phyloP scores from a whole-genome alignment of 495 filamentous ascomycete genomes.

The Tuber aestivum region DNA sequence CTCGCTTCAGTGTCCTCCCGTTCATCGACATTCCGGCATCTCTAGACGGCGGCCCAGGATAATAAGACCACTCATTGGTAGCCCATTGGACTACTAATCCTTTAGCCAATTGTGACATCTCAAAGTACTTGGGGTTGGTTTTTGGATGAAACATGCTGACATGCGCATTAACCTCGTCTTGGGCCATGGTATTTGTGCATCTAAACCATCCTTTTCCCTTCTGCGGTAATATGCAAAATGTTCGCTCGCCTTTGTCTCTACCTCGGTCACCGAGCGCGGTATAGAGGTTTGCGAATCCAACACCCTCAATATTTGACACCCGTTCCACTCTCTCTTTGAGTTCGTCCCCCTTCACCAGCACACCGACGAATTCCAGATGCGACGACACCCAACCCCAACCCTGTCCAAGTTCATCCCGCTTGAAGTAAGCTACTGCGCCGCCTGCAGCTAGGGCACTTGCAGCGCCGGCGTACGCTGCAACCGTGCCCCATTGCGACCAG shows the following conservation, averaged over 20 bases:
- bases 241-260: slow-evolving; percentile 55
- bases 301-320: slow-evolving; percentile 54
- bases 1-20: background rate
- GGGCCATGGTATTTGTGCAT: slow-evolving; percentile 66
- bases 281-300: slow-evolving; percentile 75
- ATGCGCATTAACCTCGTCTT: slow-evolving; percentile 76
- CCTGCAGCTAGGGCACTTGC: slow-evolving; percentile 75
- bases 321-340: slow-evolving; percentile 59
- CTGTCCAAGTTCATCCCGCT: slow-evolving; percentile 66
- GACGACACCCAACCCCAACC: slow-evolving; percentile 75
- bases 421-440: slow-evolving; percentile 80
- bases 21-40: background rate
- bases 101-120: slow-evolving; percentile 61
- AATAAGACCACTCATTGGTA: slow-evolving; percentile 45
- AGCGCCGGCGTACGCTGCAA: slow-evolving; percentile 76
- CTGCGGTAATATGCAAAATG: slow-evolving; percentile 74
- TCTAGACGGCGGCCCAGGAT: background rate
- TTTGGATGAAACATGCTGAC: slow-evolving; percentile 78
- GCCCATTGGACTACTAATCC: slow-evolving; percentile 57
- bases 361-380: slow-evolving; percentile 94
- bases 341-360: slow-evolving; percentile 70
- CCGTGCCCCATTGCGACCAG: slow-evolving; percentile 70
- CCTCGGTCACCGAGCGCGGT: slow-evolving; percentile 68
- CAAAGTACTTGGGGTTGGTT: slow-evolving; percentile 72
- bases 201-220: slow-evolving; percentile 45